phyloP scores from a whole-genome alignment of 164 flowering plant species.

The Akebia trifoliata region DNA sequence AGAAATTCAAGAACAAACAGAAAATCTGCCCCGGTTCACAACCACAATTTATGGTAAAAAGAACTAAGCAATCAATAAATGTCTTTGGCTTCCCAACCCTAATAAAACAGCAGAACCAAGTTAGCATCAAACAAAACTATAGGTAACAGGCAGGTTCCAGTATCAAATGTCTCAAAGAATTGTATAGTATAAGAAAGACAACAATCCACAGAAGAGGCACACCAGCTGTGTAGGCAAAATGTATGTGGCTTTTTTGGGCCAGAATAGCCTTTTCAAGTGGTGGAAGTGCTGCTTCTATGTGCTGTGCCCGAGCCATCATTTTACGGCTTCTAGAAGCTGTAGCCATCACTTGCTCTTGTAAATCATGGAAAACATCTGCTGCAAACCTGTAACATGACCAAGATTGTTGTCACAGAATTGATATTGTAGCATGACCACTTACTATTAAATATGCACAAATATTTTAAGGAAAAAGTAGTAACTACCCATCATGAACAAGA shows the following conservation, averaged over 20 bases:
- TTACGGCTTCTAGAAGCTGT: constrained; percentile 83
- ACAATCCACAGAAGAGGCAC: constrained; percentile 17
- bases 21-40: background rate
- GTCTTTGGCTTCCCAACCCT: background rate
- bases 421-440: background rate
- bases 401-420: constrained; percentile 16
- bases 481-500: too few species aligned
- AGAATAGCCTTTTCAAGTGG: constrained; percentile 71
- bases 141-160: background rate
- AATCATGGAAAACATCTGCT: constrained; percentile 88
- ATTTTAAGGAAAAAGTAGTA: too few species aligned
- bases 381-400: constrained; percentile 61
- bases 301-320: constrained; percentile 55
- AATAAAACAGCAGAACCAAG: background rate
- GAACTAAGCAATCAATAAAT: background rate
- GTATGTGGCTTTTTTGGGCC: constrained; percentile 79
- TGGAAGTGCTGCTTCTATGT: constrained; percentile 75
- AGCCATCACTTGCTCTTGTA: constrained; percentile 75
- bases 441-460: too few species aligned
- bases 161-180: background rate
- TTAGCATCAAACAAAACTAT: background rate
- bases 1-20: too few species aligned
- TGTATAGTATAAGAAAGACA: background rate
- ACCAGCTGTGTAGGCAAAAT: constrained; percentile 93
- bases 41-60: background rate